Evolutionary conservation across 2,329 filamentous ascomycete genomes (phyloP).

Genomic region (Trichophyton mentagrophytes): DNA sequence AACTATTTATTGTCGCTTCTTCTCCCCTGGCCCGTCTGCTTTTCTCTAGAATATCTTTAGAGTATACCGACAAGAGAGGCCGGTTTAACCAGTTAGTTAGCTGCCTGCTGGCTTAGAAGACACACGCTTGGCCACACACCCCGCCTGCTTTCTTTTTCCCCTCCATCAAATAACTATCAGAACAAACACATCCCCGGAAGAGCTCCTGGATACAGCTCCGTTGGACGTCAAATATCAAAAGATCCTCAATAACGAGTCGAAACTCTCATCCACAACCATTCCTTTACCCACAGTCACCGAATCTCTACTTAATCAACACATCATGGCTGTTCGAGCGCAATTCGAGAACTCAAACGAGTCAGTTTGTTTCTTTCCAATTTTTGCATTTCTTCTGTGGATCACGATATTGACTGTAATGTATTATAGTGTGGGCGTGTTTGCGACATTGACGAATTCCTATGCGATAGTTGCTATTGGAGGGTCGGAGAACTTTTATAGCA

Average conservation of each 20-base stretch:
- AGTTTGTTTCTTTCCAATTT: conserved; percentile 10
- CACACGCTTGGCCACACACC: not conserved
- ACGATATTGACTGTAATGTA: not conserved
- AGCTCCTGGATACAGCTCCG: not conserved
- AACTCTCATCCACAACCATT: not conserved
- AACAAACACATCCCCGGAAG: too few relatives aligned
- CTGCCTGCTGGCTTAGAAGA: not conserved
- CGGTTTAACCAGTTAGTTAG: not conserved
- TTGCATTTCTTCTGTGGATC: not conserved
- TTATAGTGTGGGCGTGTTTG: conserved; percentile 81
- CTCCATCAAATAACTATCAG: not conserved
- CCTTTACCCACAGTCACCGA: not conserved
- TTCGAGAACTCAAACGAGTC: conserved; percentile 42
- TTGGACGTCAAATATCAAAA: not conserved
- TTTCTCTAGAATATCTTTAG: not conserved
- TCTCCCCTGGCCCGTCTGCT: not conserved
- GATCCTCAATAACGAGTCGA: not conserved
- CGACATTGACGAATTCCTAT: conserved; percentile 94
- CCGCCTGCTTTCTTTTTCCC: not conserved
- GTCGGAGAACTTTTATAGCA: conserved; percentile 97
- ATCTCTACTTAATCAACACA: conserved; percentile 7
- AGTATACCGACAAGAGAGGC: not conserved
- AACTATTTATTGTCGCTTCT: not conserved
- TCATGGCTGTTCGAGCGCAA: conserved; percentile 38
- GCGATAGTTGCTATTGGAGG: conserved; percentile 87